Percentiles rank a stretch among this genome's conserved stretches.
phyloP scores from a whole-genome alignment of 2,329 filamentous ascomycete species.

The Septoria linicola region DNA sequence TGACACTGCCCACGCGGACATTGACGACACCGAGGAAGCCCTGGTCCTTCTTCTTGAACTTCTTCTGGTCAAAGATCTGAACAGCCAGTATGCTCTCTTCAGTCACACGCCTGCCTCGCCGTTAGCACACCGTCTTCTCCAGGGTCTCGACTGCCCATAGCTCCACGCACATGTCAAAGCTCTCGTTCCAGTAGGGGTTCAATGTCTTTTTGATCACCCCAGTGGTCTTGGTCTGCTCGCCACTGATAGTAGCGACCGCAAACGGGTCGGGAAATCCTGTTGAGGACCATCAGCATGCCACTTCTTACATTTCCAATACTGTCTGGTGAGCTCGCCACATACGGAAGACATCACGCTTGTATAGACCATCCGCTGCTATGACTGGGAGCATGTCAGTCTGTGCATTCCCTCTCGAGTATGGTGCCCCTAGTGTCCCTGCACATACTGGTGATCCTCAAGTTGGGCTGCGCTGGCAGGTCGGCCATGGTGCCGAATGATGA shows the following conservation, averaged over 20 bases:
- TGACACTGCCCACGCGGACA: constrained; percentile 88
- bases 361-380: constrained; percentile 96
- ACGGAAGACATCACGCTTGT: constrained; percentile 99
- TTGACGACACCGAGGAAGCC: constrained; percentile 98
- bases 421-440: constrained; percentile 23
- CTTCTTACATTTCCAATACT: not conserved
- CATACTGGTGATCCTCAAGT: constrained; percentile 90
- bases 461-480: constrained; percentile 61
- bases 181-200: constrained; percentile 99
- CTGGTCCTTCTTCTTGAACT: constrained; percentile 99
- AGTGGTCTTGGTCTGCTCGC: constrained; percentile 98
- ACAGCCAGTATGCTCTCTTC: constrained; percentile 97
- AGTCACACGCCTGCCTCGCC: constrained; percentile 67
- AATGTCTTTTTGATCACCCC: constrained; percentile 94
- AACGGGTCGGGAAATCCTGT: constrained; percentile 96
- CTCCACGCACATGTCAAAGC: constrained; percentile 83
- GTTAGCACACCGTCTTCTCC: constrained; percentile 13
- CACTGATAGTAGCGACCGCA: constrained; percentile 92
- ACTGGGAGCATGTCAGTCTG: constrained; percentile 56
- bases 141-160: not conserved
- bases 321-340: constrained; percentile 47
- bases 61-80: constrained; percentile 99
- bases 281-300: constrained; percentile 21
- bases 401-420: not conserved
- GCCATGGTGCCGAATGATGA: constrained; percentile 17